Conservation (phyloP, 2,329 filamentous ascomycete species). For the Ophiostoma populinum region DNA sequence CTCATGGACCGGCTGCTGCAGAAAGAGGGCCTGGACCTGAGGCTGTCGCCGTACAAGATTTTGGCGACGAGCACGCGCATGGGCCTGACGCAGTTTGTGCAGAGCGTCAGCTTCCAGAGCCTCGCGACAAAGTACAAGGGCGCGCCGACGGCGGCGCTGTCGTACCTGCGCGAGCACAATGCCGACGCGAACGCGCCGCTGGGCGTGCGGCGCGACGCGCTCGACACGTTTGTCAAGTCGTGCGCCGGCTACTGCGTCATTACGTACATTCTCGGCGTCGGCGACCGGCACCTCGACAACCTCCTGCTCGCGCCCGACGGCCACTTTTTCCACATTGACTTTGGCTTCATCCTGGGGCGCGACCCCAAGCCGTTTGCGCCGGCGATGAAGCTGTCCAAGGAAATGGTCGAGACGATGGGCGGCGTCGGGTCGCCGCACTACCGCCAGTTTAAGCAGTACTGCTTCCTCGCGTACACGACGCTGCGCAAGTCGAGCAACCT, state of each 20-base stretch:
- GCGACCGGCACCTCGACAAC: constrained; percentile 91
- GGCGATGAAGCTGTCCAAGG: constrained; percentile 88
- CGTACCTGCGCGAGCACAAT: constrained; percentile 78
- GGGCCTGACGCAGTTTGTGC: constrained; percentile 85
- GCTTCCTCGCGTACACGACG: constrained; percentile 85
- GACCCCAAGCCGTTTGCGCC: constrained; percentile 96
- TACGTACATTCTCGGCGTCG: constrained; percentile 91
- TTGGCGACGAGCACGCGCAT: constrained; percentile 80
- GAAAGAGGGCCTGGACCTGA: constrained; percentile 92
- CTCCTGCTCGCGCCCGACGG: constrained; percentile 76
- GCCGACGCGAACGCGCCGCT: constrained; percentile 67
- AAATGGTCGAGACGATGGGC: constrained; percentile 99
- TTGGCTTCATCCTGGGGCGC: constrained; percentile 91
- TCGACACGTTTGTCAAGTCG: constrained; percentile 90
- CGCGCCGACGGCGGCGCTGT: constrained; percentile 39
- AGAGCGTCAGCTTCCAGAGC: constrained; percentile 66
- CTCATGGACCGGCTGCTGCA: constrained; percentile 92
- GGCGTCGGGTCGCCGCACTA: constrained; percentile 69
- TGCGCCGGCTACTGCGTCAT: constrained; percentile 98
- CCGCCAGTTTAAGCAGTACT: constrained; percentile 82
- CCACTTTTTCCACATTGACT: constrained; percentile 97
- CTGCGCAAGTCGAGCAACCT: constrained; percentile 78
- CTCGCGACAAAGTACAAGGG: constrained; percentile 67
- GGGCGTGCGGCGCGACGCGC: constrained; percentile 75
- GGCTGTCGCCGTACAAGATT: constrained; percentile 89